Conservation (phyloP, 2,329 filamentous ascomycete species). For the Amesomyces nigricolor region DNA sequence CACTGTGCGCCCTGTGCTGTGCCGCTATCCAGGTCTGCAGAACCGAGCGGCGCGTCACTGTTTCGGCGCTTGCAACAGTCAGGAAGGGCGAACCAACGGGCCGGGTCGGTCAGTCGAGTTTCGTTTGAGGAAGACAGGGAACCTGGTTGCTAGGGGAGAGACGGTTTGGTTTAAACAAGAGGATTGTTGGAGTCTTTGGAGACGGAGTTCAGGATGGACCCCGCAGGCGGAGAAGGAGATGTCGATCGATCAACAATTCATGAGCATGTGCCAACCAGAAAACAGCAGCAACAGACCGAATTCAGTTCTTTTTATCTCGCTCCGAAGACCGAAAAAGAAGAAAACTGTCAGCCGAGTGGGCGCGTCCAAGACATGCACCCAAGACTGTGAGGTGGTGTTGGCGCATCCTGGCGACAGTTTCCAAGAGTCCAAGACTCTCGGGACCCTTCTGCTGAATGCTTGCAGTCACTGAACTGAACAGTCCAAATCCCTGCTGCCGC, state of each 20-base stretch:
- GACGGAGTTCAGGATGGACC: not conserved
- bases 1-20: not conserved
- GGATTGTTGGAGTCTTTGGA: not conserved
- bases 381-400: not conserved
- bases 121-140: too few species aligned
- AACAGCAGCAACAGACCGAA: too few species aligned
- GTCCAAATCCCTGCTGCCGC: conserved; percentile 1
- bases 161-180: not conserved
- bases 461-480: too few species aligned
- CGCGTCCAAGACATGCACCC: not conserved
- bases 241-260: not conserved
- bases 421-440: not conserved
- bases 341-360: not conserved
- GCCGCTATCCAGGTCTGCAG: not conserved
- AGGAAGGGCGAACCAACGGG: conserved; percentile 2
- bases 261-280: too few species aligned
- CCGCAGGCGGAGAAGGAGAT: conserved; percentile 6
- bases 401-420: not conserved
- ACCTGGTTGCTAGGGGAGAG: not conserved
- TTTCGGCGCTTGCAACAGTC: conserved; percentile 4
- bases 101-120: not conserved
- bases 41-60: not conserved
- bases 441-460: not conserved
- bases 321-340: not conserved
- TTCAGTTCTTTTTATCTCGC: not conserved